These are phyloP conservation scores for Geranium brycei DNA, from an alignment of 345 rosid genomes.

Conservation along the genomic window DNA sequence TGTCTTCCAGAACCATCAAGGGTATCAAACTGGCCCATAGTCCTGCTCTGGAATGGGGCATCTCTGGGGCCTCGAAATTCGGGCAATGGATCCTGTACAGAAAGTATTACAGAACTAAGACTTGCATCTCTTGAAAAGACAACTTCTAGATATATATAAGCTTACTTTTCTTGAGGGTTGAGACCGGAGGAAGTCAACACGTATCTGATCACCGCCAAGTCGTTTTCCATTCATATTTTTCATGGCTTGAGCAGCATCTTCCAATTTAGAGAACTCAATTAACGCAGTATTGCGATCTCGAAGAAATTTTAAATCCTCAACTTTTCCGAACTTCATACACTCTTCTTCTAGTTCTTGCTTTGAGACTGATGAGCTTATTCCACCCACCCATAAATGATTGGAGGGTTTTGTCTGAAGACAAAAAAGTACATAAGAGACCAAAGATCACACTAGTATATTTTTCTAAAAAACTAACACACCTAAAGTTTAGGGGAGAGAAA, in stretches of 20 bases:
- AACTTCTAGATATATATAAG: conserved; percentile 5
- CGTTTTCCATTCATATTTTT: conserved; percentile 67
- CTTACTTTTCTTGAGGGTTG: conserved; percentile 69
- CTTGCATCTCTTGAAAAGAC: background rate
- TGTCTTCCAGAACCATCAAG: conserved; percentile 33
- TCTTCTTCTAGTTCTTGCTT: conserved; percentile 60
- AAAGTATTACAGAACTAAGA: conserved; percentile 1
- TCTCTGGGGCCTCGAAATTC: conserved; percentile 45
- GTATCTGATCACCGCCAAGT: conserved; percentile 66
- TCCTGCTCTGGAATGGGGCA: conserved; percentile 29
- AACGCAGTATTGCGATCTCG: conserved; percentile 70
- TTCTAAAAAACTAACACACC: background rate
- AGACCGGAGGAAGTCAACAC: conserved; percentile 82
- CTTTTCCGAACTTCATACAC: conserved; percentile 61
- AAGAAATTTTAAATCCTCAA: conserved; percentile 65
- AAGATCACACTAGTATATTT: background rate
- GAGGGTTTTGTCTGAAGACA: conserved; percentile 65
- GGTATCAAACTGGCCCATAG: conserved; percentile 20
- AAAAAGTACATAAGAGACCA: conserved; percentile 4
- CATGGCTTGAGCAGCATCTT: conserved; percentile 69
- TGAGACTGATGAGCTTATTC: conserved; percentile 50
- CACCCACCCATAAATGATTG: conserved; percentile 85
- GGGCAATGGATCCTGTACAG: conserved; percentile 46
- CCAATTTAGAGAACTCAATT: conserved; percentile 48
- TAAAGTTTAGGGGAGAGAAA: background rate